Evolutionary conservation across 2,329 filamentous ascomycete genomes (phyloP).

Genomic region (Leptodontidium sp.): DNA sequence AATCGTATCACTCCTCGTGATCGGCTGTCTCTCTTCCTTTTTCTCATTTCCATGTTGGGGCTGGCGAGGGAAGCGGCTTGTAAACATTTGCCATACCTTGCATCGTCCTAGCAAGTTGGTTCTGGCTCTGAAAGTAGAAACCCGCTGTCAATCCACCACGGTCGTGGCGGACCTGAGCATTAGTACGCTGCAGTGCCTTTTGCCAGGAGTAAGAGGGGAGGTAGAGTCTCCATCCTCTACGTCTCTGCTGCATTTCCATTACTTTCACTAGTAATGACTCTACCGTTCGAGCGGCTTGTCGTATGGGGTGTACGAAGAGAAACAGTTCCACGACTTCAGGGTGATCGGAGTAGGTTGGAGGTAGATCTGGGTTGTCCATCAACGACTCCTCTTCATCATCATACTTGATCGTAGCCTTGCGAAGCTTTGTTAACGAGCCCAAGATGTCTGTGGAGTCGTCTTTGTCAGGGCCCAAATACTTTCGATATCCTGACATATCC

Average conservation of each 20-base stretch:
- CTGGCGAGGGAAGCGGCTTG: slow-evolving; percentile 44
- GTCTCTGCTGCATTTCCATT: slow-evolving; percentile 55
- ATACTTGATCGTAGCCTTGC: slow-evolving; percentile 55
- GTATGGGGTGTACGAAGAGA: slow-evolving; percentile 62
- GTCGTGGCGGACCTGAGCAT: slow-evolving; percentile 65
- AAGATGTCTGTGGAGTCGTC: slow-evolving; percentile 54
- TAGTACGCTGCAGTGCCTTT: slow-evolving; percentile 62
- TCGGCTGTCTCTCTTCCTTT: slow-evolving; percentile 27
- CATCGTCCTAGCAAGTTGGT: slow-evolving; percentile 45
- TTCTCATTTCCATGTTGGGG: slow-evolving; percentile 38
- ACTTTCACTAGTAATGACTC: slow-evolving; percentile 57
- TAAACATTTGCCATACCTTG: slow-evolving; percentile 48
- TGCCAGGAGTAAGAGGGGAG: slow-evolving; percentile 61
- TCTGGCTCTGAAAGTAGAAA: slow-evolving; percentile 50
- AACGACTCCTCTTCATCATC: slow-evolving; percentile 57
- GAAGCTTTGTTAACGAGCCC: slow-evolving; percentile 51
- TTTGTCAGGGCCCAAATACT: slow-evolving; percentile 54
- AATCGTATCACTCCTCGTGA: slow-evolving; percentile 38
- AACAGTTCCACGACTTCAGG: slow-evolving; percentile 61
- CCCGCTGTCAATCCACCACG: slow-evolving; percentile 65
- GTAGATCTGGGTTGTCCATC: slow-evolving; percentile 54
- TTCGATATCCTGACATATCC: slow-evolving; percentile 60
- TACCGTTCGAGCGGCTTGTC: slow-evolving; percentile 59
- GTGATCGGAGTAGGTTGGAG: slow-evolving; percentile 55
- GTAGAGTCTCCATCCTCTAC: slow-evolving; percentile 53